These are phyloP conservation scores for Plasmodium coatneyi DNA, from an alignment of 169 alveolate genomes.

Conservation along the genomic window DNA sequence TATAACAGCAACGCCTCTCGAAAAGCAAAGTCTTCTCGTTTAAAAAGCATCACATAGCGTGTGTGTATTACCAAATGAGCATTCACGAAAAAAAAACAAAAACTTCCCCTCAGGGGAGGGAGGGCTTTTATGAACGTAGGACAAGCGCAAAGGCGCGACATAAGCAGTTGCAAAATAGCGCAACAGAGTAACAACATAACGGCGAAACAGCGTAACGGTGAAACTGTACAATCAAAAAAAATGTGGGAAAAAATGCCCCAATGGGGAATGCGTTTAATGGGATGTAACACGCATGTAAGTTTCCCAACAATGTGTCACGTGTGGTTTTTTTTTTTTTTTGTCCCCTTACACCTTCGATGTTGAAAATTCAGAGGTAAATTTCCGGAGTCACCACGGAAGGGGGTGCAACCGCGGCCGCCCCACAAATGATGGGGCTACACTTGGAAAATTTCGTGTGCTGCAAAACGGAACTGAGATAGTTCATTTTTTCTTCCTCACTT, in stretches of 20 bases:
- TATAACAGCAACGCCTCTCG: neutral
- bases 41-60: neutral
- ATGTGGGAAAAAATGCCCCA: neutral
- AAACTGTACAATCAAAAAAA: neutral
- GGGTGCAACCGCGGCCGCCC: neutral
- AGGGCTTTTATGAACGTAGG: neutral
- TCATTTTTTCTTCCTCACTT: conserved; percentile 44
- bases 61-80: neutral
- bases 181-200: neutral
- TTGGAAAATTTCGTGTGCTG: conserved; percentile 21
- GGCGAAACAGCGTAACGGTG: neutral
- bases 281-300: neutral
- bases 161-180: conserved; percentile 4
- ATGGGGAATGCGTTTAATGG: neutral
- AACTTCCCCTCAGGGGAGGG: neutral
- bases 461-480: conserved; percentile 39
- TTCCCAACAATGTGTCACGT: neutral
- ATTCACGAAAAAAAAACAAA: conserved; percentile 3
- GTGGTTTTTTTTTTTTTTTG: neutral
- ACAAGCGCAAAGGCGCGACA: neutral
- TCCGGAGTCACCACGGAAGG: neutral
- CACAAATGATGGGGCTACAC: neutral
- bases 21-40: neutral
- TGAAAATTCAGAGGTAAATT: conserved; percentile 7
- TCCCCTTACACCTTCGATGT: neutral